Evolutionary conservation across 305 asterid genomes (phyloP), one percentile per base, ranked within the genome.

Genomic region (Fraxinus angustifolia): DNA sequence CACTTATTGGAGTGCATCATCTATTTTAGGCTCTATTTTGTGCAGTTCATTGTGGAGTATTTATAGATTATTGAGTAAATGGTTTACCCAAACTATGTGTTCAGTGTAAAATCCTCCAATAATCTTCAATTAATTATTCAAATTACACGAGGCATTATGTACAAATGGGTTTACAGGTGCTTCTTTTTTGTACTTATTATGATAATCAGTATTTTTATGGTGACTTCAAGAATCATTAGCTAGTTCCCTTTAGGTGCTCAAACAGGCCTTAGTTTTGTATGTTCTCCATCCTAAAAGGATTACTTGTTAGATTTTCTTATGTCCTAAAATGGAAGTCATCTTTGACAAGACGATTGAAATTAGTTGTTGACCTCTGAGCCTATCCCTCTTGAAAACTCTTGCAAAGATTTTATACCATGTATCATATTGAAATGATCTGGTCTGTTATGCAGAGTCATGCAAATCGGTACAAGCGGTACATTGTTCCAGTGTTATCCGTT

Each of bases 401-500:
- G 71, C 21, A 30, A 6, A 30, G 28, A 68, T 31, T 68, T 30
- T 11, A 5, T 30, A 28, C 19, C 11, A 11, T 30, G 30, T 68
- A 30, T 68, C 40, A 67, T 30, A 67, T 67, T 30, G 38, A 34
- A 68, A 30, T 3, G 36, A 68, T 68, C 4, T 68, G 1, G 1
- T 30, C 74, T 68, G n/a, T 11, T 68, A 73, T 88, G 91, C 96
- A 95, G 99, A 89, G 97, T 90, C 99, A 95, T 87, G 99, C 99
- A 73, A 95, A 95, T 89, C 94, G 99, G 35, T 92, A 95, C 88
- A 95, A 92, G 88, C 87, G 99, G 75, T 95, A 92, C 86, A 94
- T 94, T 84, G 96, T 92, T 85, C 99, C 99, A 7, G 92, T 94
- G 85, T 87, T 95, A 83, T 92, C 99, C 23, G 95, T 96, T 84